Base-by-base conservation (phyloP, 495 filamentous ascomycete species). In the Aspergillus baeticus region DNA sequence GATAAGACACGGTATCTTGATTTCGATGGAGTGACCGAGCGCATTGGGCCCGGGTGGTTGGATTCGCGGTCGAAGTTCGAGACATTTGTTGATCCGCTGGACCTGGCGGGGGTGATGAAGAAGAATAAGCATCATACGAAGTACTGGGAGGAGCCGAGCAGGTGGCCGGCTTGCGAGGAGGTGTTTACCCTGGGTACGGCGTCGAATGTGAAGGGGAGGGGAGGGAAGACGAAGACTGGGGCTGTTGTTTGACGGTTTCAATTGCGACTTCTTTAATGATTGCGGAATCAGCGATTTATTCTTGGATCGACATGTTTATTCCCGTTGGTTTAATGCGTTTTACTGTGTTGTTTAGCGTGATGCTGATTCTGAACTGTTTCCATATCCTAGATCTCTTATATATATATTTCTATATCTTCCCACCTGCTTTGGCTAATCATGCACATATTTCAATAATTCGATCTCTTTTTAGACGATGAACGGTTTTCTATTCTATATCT, bases 381-480 rank as follows among this genome's bases (percentile, higher is more conserved):
- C 26, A 29, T 29, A 29, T 8, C 26, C 26, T 8, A 8, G 26
- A 29, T 29, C 8, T 29, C 4, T 8, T 29, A 29, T 29, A 4
- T 29, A 29, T 29, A 29, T 29, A 8, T 72, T 34, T 78, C 62
- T 21, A 86, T 79, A 13, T 81, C 83, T 21, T 80, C 72, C 80
- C 82, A 88, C 6, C 83, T 82, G 14, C 81, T 70, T 11, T 69
- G n/a, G n/a, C n/a, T n/a, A n/a, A n/a, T n/a, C n/a, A n/a, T n/a
- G n/a, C n/a, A n/a, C n/a, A n/a, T n/a, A n/a, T n/a, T n/a, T n/a
- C n/a, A n/a, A n/a, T n/a, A n/a, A n/a, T n/a, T n/a, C n/a, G n/a
- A n/a, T n/a, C n/a, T n/a, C n/a, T n/a, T n/a, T n/a, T n/a, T n/a
- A n/a, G n/a, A n/a, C n/a, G n/a, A n/a, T n/a, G n/a, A n/a, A n/a